A percentile compares a stretch with the other conserved stretches of the same genome.
phyloP scores from a whole-genome alignment of 805 yeast genomes.

The Candida germanica region DNA sequence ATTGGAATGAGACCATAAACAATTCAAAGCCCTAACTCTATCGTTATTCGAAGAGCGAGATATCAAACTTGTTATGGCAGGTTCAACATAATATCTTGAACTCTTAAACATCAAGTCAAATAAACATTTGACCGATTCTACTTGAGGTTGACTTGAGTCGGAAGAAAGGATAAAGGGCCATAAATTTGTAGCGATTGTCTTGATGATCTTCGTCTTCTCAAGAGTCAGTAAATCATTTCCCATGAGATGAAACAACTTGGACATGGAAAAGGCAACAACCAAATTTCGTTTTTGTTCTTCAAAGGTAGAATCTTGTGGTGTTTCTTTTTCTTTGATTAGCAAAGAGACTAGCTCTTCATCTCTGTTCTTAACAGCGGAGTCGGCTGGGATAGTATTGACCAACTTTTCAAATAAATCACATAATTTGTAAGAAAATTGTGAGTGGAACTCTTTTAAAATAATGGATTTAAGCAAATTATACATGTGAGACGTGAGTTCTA shows the following conservation, averaged over 20 bases:
- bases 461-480: conserved; percentile 17
- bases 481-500: conserved; percentile 17
- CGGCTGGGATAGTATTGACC: conserved; percentile 19
- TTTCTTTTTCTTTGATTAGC: conserved; percentile 15
- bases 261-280: conserved; percentile 42
- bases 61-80: conserved; percentile 61
- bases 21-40: conserved; percentile 54
- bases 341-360: conserved; percentile 12
- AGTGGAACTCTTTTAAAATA: conserved; percentile 16
- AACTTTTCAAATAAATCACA: conserved; percentile 20
- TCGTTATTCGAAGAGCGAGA: conserved; percentile 30
- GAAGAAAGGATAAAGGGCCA: conserved; percentile 54
- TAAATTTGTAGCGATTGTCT: conserved; percentile 41
- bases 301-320: conserved; percentile 7
- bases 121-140: conserved; percentile 65
- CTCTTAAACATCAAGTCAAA: conserved; percentile 58
- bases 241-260: conserved; percentile 38
- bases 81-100: conserved; percentile 61
- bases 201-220: conserved; percentile 21
- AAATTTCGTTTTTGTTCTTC: conserved; percentile 11
- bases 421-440: conserved; percentile 15
- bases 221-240: conserved; percentile 23
- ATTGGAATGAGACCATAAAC: conserved; percentile 71
- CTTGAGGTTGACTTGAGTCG: conserved; percentile 54
- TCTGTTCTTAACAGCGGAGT: conserved; percentile 1